These are phyloP conservation scores for Pseudoscleropodium purum DNA, from an alignment of 225 moss, liverwort and hornwort species.

Conservation along the genomic window DNA sequence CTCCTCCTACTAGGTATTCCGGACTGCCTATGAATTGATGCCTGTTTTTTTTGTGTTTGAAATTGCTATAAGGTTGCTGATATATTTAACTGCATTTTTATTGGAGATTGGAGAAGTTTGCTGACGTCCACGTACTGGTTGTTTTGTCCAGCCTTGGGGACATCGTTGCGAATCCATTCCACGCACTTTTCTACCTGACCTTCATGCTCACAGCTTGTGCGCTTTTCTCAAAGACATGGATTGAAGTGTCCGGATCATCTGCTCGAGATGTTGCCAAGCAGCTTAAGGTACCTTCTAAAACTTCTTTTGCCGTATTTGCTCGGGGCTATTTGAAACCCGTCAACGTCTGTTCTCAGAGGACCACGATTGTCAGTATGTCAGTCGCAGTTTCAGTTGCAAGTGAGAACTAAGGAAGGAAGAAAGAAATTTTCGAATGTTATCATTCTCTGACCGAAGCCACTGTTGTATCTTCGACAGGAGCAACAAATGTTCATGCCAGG, in stretches of 20 bases:
- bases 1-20: constrained; percentile 75
- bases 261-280: constrained; percentile 98
- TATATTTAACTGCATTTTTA: not conserved
- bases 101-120: not conserved
- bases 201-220: constrained; percentile 99
- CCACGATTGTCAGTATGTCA: not conserved
- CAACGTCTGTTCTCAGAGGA: not conserved
- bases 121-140: not conserved
- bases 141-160: constrained; percentile 66
- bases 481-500: constrained; percentile 99
- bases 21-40: not conserved
- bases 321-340: not conserved
- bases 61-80: not conserved
- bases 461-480: constrained; percentile 35
- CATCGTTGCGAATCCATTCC: constrained; percentile 84
- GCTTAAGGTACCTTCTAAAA: constrained; percentile 44
- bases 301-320: not conserved
- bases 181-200: constrained; percentile 83
- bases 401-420: not conserved
- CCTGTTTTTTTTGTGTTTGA: not conserved
- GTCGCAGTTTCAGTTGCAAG: not conserved
- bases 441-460: not conserved
- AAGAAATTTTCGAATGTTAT: not conserved
- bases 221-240: constrained; percentile 99
- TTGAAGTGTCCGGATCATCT: constrained; percentile 93